Evolutionary conservation across 768 basidiomycete genomes (phyloP), one percentile per base, ranked within the genome.

Genomic region (Pholiota microspora): DNA sequence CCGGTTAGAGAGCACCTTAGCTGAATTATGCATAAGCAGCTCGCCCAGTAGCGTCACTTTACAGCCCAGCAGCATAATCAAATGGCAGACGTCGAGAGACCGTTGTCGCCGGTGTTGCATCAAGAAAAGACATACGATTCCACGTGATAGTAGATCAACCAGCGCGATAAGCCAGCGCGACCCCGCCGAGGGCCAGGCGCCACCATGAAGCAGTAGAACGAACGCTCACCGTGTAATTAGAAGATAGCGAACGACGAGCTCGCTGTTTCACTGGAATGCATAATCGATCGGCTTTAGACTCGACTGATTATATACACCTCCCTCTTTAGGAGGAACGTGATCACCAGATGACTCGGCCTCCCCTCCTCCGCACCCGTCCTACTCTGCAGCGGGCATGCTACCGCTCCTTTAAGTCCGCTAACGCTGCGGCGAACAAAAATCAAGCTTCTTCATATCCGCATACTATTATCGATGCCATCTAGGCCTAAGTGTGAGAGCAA

Each of bases 61-160:
- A n/a, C 28, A 29, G 27, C 15, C 27, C 38, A 42, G 25, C 32
- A 23, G 34, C 51, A 54, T 53, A 59, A 66, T 63, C 64, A 62
- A 45, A 54, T 61, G 62, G 44, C 27, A 56, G 44, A 24, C 13
- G 38, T 23, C 12, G 24, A 23, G 18, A 49, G 40, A 13, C 25
- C 25, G 28, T 24, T 40, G 40, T 24, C 38, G 51, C 16, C 38
- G 38, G 50, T 18, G 24, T 31, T 24, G 15, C n/a, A 58, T 56
- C 45, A 54, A 21, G 44, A 42, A 31, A 40, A 35, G 34, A 7
- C 34, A 18, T 21, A 10, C 53, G 35, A 53, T 47, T 61, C 51
- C 64, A 62, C 51, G 64, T 65, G 64, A 62, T 59, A 60, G 53
- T 42, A 44, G 40, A 28, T 18, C 21, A 13, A 34, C 23, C 23